Conservation (phyloP, 495 filamentous ascomycete genomes). For the Jackrogersella minutella region DNA sequence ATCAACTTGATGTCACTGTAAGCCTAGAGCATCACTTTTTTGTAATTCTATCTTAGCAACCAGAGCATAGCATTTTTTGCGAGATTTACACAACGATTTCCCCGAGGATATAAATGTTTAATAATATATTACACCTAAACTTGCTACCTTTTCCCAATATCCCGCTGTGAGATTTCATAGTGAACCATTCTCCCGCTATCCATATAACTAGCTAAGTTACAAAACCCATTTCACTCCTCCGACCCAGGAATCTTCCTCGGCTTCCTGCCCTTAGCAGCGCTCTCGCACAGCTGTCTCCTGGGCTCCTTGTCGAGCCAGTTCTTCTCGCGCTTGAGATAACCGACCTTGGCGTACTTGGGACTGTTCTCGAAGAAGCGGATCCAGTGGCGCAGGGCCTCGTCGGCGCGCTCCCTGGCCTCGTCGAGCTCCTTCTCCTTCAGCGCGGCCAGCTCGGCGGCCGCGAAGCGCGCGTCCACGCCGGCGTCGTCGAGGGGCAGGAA, state of each 20-base stretch:
- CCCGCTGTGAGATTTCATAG: not conserved
- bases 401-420: slow-evolving; percentile 62
- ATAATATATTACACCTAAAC: not conserved
- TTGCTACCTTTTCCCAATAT: not conserved
- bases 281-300: slow-evolving; percentile 52
- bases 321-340: slow-evolving; percentile 62
- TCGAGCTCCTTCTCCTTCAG: slow-evolving; percentile 61
- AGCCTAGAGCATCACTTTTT: not conserved
- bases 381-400: slow-evolving; percentile 70
- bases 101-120: no score
- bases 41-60: no score
- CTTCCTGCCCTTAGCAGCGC: slow-evolving; percentile 53
- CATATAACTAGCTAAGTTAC: not conserved
- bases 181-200: slow-evolving; percentile 2
- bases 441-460: slow-evolving; percentile 60
- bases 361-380: slow-evolving; percentile 78
- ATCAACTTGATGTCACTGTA: not conserved
- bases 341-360: slow-evolving; percentile 77
- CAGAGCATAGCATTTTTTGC: no score
- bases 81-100: no score
- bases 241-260: slow-evolving; percentile 49
- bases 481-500: slow-evolving; percentile 79
- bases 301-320: slow-evolving; percentile 59
- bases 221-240: slow-evolving; percentile 21
- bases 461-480: slow-evolving; percentile 58